Conservation (phyloP, 495 filamentous ascomycete species). For the Lophiotrema nucula region DNA sequence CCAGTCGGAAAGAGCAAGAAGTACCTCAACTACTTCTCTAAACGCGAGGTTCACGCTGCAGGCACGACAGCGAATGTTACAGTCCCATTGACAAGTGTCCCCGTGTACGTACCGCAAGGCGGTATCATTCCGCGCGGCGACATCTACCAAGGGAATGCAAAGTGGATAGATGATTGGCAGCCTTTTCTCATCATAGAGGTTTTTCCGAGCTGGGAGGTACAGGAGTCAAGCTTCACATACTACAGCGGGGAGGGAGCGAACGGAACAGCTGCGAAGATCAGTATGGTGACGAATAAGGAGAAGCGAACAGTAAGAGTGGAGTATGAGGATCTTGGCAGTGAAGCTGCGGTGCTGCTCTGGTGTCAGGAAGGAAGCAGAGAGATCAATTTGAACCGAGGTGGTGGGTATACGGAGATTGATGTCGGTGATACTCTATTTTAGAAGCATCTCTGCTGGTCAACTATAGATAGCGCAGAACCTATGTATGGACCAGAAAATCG, state of each 20-base stretch:
- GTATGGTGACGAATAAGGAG: neutral
- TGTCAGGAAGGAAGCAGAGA: neutral
- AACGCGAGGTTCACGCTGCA: constrained; percentile 25
- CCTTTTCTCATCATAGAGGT: constrained; percentile 36
- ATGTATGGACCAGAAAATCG: too few relatives aligned
- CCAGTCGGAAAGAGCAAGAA: constrained; percentile 14
- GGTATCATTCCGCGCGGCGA: constrained; percentile 38
- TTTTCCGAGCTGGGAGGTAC: constrained; percentile 34
- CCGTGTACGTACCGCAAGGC: constrained; percentile 39
- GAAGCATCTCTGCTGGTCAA: too few relatives aligned
- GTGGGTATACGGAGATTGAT: neutral
- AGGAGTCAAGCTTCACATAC: constrained; percentile 27
- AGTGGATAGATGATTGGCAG: constrained; percentile 38
- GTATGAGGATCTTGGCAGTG: constrained; percentile 8
- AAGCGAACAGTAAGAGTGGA: constrained; percentile 1
- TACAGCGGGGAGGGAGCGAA: constrained; percentile 14
- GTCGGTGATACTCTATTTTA: neutral
- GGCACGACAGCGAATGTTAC: constrained; percentile 25
- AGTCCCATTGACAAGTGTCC: constrained; percentile 19
- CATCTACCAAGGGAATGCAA: constrained; percentile 37
- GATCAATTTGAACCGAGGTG: neutral
- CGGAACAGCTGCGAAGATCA: neutral
- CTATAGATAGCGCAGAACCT: too few relatives aligned
- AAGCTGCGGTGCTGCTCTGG: constrained; percentile 3
- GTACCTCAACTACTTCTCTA: constrained; percentile 38